phyloP scores from a whole-genome alignment of 768 basidiomycete genomes.

The Amanita muscaria region DNA sequence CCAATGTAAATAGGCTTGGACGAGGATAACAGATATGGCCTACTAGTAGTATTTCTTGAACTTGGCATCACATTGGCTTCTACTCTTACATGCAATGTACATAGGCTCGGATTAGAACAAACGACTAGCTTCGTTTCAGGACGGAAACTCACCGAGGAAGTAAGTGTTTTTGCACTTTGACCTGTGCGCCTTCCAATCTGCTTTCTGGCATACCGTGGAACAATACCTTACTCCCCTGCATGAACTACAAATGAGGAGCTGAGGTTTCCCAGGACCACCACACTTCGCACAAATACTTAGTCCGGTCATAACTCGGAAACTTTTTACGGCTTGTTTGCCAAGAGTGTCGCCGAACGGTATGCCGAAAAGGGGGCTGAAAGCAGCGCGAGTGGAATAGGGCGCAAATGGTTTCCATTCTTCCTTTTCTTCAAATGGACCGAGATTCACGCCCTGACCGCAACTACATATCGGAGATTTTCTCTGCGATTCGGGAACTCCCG shows the following conservation, averaged over 20 bases:
- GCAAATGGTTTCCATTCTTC: conserved; percentile 31
- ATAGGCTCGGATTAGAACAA: no score
- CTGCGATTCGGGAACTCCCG: conserved; percentile 29
- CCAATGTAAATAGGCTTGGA: no score
- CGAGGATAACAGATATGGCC: no score
- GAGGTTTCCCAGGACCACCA: conserved; percentile 18
- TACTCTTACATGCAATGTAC: no score
- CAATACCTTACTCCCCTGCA: conserved; percentile 28
- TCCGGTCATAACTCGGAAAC: not conserved
- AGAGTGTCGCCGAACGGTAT: conserved; percentile 39
- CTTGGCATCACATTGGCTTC: no score
- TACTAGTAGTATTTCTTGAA: no score
- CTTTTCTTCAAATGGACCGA: conserved; percentile 26
- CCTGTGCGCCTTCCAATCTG: conserved; percentile 23
- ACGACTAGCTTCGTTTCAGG: no score
- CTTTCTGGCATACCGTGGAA: conserved; percentile 26
- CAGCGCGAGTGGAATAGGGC: conserved; percentile 38
- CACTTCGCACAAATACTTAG: conserved; percentile 24
- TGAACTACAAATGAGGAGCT: conserved; percentile 17
- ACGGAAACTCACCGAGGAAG: no score
- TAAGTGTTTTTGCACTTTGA: not conserved
- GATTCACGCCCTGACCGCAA: conserved; percentile 43
- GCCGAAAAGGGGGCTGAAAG: conserved; percentile 45
- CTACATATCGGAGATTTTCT: conserved; percentile 37
- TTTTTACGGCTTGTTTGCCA: conserved; percentile 8